phyloP scores from a whole-genome alignment of 495 filamentous ascomycete species.

The Staphylotrichum longicolle region DNA sequence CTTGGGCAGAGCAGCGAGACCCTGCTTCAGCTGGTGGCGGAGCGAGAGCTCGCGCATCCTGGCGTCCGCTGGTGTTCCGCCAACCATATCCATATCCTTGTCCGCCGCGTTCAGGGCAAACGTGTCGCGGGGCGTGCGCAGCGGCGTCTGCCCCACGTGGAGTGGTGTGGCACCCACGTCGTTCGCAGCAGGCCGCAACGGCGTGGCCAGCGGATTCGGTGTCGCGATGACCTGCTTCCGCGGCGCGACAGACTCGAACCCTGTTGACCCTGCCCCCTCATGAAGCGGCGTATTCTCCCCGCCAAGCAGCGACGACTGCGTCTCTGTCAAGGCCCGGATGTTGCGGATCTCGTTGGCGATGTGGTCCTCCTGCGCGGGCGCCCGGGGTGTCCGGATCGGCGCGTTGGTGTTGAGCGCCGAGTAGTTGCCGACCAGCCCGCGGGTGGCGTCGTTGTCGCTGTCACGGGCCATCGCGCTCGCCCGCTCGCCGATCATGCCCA shows the following conservation, averaged over 20 bases:
- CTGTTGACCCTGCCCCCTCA: slow-evolving; percentile 77
- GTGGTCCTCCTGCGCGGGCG: slow-evolving; percentile 87
- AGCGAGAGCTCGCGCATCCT: slow-evolving; percentile 69
- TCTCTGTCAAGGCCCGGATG: slow-evolving; percentile 87
- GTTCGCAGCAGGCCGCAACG: slow-evolving; percentile 67
- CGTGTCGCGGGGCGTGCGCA: slow-evolving; percentile 87
- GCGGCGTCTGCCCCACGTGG: slow-evolving; percentile 74
- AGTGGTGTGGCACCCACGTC: slow-evolving; percentile 73
- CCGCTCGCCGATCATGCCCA: slow-evolving; percentile 91
- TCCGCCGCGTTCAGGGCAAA: slow-evolving; percentile 77
- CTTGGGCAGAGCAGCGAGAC: slow-evolving; percentile 81
- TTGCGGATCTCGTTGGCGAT: slow-evolving; percentile 97
- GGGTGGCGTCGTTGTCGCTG: slow-evolving; percentile 81
- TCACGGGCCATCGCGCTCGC: slow-evolving; percentile 72
- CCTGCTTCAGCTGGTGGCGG: slow-evolving; percentile 65
- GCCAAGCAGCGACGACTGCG: slow-evolving; percentile 90
- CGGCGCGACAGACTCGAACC: slow-evolving; percentile 83
- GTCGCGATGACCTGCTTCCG: slow-evolving; percentile 78
- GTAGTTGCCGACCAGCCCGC: slow-evolving; percentile 83
- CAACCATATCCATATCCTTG: slow-evolving; percentile 63
- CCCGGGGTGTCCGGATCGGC: slow-evolving; percentile 87
- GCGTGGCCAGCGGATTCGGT: slow-evolving; percentile 93
- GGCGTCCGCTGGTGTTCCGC: slow-evolving; percentile 75
- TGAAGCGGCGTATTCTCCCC: slow-evolving; percentile 90
- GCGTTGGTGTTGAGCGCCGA: slow-evolving; percentile 71